Conservation (phyloP, 2,329 filamentous ascomycete species). For the Pyricularia sp. region DNA sequence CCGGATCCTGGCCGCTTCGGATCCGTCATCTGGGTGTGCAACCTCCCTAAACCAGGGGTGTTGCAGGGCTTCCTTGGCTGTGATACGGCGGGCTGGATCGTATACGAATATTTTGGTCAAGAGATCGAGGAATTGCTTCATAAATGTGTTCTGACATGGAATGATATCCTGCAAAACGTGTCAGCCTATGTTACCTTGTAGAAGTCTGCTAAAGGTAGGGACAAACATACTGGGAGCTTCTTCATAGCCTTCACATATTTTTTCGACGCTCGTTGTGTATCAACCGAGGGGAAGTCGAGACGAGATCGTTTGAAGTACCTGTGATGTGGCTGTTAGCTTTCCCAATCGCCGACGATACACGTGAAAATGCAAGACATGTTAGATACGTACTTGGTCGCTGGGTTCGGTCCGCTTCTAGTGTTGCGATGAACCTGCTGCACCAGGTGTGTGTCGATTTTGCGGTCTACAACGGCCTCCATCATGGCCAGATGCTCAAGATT, state of each 20-base stretch:
- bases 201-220: slow-evolving; percentile 16
- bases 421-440: slow-evolving; percentile 49
- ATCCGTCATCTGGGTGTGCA: slow-evolving; percentile 55
- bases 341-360: neutral
- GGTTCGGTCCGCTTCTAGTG: slow-evolving; percentile 47
- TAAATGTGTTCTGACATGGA: slow-evolving; percentile 47
- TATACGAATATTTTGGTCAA: slow-evolving; percentile 60
- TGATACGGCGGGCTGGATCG: slow-evolving; percentile 55
- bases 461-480: slow-evolving; percentile 61
- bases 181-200: slow-evolving; percentile 6
- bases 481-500: slow-evolving; percentile 66
- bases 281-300: slow-evolving; percentile 54
- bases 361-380: neutral
- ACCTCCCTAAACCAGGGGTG: slow-evolving; percentile 61
- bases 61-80: slow-evolving; percentile 55
- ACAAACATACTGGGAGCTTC: slow-evolving; percentile 39
- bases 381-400: slow-evolving; percentile 49
- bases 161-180: slow-evolving; percentile 48
- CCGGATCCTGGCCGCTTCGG: slow-evolving; percentile 57
- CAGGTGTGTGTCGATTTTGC: slow-evolving; percentile 47
- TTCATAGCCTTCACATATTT: slow-evolving; percentile 68
- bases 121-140: slow-evolving; percentile 54
- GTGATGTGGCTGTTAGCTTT: neutral
- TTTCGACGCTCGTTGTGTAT: slow-evolving; percentile 55
- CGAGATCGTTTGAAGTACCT: slow-evolving; percentile 60